Base-by-base conservation (phyloP, 768 basidiomycete genomes). In the Phylloporus rhodoxanthus region DNA sequence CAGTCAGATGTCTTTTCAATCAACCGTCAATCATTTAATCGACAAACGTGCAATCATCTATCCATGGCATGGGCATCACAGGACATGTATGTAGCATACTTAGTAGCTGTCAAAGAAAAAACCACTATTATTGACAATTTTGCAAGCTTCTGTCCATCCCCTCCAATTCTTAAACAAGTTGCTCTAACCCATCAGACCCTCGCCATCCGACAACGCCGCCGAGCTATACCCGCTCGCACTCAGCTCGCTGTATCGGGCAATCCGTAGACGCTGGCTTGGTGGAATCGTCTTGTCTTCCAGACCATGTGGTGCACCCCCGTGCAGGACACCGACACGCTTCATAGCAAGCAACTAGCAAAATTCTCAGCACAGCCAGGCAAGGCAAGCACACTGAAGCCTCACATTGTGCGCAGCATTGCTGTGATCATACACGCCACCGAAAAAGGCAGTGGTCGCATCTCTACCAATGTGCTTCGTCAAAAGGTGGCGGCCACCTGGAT, bases 391-490 rank as follows among this genome's bases (percentile, higher is more conserved):
- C 1, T 5, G 43, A 30, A 2, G 68, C 82, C 32, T 60, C n/a
- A 85, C 83, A 60, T 91, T 91, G 66, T 91, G 87, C 6, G 90
- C 87, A 39, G 88, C 87, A 62, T 91, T 91, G 26, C 86, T 89
- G 61, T 91, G 90, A 57, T 88, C 87, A 61, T 91, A 91, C 1
- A 92, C 85, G 51, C 87, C 89, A 53, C 93, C 93, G 60, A 95
- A 93, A 77, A 95, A 96, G 6, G 92, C 91, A 0, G 90, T 89
- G 3, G 91, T 91, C 3, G 88, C 92, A 60, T 95, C 93, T 65
- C 81, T 88, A 49, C 93, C 93, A 58, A 93, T 87, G 66, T 85
- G 78, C 68, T 88, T 87, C 57, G 82, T 79, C 51, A 97, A 71
- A 23, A 91, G 71, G 62, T 93, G 89, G 3, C 84, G 81, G 13